phyloP scores from a whole-genome alignment of 148 eudicot species.

The Agrostemma githago region DNA sequence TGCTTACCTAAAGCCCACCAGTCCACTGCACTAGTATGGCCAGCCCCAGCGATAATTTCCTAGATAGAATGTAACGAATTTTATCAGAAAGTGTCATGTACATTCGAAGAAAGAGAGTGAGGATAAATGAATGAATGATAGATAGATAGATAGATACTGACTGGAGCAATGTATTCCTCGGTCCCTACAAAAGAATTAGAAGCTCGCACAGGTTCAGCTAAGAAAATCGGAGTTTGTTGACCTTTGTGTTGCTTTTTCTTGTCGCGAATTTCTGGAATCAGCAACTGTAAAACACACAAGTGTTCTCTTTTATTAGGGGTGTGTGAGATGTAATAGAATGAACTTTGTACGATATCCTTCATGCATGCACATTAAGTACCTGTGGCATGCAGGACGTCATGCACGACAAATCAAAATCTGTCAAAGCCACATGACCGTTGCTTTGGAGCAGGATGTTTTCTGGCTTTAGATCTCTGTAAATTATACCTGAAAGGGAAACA shows the following conservation, averaged over 20 bases:
- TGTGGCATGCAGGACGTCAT: conserved; percentile 98
- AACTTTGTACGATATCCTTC: not conserved
- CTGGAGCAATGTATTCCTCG: conserved; percentile 99
- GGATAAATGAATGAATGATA: not conserved
- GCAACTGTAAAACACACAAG: conserved; percentile 44
- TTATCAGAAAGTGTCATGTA: conserved; percentile 4
- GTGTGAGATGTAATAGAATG: not conserved
- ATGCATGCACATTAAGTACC: conserved; percentile 35
- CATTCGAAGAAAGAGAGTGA: not conserved
- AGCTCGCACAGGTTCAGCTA: conserved; percentile 97
- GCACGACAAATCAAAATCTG: conserved; percentile 96
- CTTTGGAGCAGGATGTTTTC: conserved; percentile 86
- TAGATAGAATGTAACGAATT: conserved; percentile 32
- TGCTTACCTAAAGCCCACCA: conserved; percentile 98
- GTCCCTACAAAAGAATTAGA: conserved; percentile 99
- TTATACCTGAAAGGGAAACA: conserved; percentile 51
- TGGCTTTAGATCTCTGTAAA: conserved; percentile 94
- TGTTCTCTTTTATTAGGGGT: not conserved
- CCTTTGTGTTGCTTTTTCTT: conserved; percentile 64
- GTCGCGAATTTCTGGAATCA: conserved; percentile 52
- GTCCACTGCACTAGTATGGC: conserved; percentile 98
- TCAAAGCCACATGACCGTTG: conserved; percentile 76
- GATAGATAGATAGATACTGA: conserved; percentile 25
- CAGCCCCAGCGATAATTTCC: conserved; percentile 92
- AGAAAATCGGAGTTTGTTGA: conserved; percentile 72